Evolutionary conservation across 177 flowering plant genomes (phyloP), one percentile per base, ranked within the genome.

Genomic region (Vitis hybrid): DNA sequence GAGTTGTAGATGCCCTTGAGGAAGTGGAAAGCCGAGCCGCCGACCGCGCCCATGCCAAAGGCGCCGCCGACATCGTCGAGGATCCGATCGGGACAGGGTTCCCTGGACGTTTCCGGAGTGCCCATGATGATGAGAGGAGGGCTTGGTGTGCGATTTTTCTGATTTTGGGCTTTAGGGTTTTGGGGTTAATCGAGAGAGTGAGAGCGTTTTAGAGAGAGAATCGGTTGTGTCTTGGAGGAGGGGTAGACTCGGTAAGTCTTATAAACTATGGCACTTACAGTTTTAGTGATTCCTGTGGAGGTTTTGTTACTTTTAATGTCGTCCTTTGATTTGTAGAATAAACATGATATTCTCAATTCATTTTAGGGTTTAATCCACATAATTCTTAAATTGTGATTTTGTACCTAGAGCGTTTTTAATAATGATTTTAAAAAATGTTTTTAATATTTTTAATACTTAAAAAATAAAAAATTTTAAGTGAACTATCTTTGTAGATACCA

Each of bases 21-120:
- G 84, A 86, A 92, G 77, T 92, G 92, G 80, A 80, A 89, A 54
- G 86, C 87, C 0, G 95, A 84, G 50, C 97, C 97, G 5, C 97
- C 97, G 9, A 87, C 89, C 0, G 89, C 92, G 0, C 97, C 97
- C 94, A 92, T 92, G 41, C 84, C 92, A 70, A 92, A 92, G 4
- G 92, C 97, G 32, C 92, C 92, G 50, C 97, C 97, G 69, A 88
- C 46, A 73, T 89, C 93, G 67, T 86, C 93, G 3, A 92, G 87
- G 69, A 92, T 92, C 4, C 95, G 86, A 48, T 90, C 95, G 0
- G 95, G 97, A 81, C 97, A 92, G 0, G 92, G 95, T 64, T 90
- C 94, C 2, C 95, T 73, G 2, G 92, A 86, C 0, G 88, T 89
- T 70, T 90, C 97, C 1, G 92, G 91, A 0, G 89, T 89, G 17